These are phyloP conservation scores for Coemansia sp. DNA, from an alignment of 192 early-diverging fungal genomes.

Conservation along the genomic window DNA sequence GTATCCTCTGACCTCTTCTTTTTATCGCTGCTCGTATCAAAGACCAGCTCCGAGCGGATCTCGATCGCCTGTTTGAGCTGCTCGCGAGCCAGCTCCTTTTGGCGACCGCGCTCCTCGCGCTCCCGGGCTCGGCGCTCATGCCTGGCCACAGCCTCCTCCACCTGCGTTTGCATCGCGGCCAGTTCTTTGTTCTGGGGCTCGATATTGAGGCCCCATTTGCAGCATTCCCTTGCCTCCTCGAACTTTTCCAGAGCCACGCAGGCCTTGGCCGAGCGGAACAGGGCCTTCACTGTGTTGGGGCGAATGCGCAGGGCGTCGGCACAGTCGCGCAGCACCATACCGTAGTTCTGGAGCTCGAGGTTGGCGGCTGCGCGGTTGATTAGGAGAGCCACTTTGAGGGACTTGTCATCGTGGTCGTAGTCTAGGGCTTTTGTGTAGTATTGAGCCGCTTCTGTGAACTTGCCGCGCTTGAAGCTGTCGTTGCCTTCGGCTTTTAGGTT, in stretches of 20 bases:
- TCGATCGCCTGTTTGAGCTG: constrained; percentile 54
- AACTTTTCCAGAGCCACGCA: constrained; percentile 75
- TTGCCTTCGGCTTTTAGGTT: constrained; percentile 98
- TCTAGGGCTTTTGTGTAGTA: constrained; percentile 88
- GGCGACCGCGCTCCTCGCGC: constrained; percentile 34
- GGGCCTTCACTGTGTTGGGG: constrained; percentile 85
- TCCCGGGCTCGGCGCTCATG: constrained; percentile 22
- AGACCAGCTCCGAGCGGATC: constrained; percentile 38
- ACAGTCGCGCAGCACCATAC: constrained; percentile 87
- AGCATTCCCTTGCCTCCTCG: constrained; percentile 84
- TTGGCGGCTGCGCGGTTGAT: constrained; percentile 92
- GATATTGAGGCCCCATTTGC: constrained; percentile 66
- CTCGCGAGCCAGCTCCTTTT: constrained; percentile 50
- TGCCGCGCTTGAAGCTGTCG: constrained; percentile 76
- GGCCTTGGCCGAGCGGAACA: constrained; percentile 86
- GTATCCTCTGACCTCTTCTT: not conserved
- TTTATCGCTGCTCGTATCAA: constrained; percentile 24
- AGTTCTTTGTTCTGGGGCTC: constrained; percentile 63
- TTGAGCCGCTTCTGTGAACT: constrained; percentile 74
- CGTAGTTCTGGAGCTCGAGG: constrained; percentile 82
- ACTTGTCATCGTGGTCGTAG: constrained; percentile 66
- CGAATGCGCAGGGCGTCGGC: constrained; percentile 72
- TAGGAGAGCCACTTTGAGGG: constrained; percentile 76
- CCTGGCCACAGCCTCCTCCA: constrained; percentile 5
- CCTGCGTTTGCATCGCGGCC: constrained; percentile 28